A percentile compares a stretch with the other conserved stretches of the same genome.
These are phyloP conservation scores for Caryopteris hybrid DNA, from an alignment of 305 asterid genomes.

Conservation along the genomic window DNA sequence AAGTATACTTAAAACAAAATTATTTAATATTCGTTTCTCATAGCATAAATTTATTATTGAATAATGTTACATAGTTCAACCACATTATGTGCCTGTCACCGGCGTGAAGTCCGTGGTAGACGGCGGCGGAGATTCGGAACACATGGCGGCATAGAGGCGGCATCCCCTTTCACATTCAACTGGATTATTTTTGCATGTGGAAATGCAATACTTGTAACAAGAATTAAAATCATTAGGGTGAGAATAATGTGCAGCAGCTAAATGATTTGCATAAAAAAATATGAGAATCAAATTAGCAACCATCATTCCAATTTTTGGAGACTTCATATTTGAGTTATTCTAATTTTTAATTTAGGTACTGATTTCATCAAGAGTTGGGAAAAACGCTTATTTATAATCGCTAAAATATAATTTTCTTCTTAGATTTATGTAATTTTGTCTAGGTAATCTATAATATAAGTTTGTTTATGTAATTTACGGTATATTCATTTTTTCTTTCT, in stretches of 20 bases:
- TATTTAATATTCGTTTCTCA: too few relatives aligned
- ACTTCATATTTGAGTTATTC: too few relatives aligned
- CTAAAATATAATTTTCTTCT: neutral
- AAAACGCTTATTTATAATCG: neutral
- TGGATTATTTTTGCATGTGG: neutral
- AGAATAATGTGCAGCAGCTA: neutral
- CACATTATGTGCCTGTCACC: too few relatives aligned
- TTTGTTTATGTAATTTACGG: too few relatives aligned
- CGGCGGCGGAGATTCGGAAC: too few relatives aligned
- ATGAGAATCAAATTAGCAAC: neutral
- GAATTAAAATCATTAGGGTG: neutral
- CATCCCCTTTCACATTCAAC: neutral
- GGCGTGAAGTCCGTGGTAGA: neutral
- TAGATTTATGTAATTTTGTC: too few relatives aligned
- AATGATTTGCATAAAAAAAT: neutral
- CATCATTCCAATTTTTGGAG: neutral
- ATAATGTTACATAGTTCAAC: too few relatives aligned
- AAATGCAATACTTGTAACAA: neutral
- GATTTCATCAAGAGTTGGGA: neutral
- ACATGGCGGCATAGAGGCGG: neutral
- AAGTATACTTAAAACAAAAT: too few relatives aligned
- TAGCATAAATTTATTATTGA: too few relatives aligned
- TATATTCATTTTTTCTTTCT: too few relatives aligned
- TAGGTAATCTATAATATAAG: too few relatives aligned
- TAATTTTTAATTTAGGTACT: too few relatives aligned